Evolutionary conservation across 2,329 filamentous ascomycete species (phyloP), one percentile per base, ranked within the genome.

Genomic region (Myriosclerotinia curreyana): DNA sequence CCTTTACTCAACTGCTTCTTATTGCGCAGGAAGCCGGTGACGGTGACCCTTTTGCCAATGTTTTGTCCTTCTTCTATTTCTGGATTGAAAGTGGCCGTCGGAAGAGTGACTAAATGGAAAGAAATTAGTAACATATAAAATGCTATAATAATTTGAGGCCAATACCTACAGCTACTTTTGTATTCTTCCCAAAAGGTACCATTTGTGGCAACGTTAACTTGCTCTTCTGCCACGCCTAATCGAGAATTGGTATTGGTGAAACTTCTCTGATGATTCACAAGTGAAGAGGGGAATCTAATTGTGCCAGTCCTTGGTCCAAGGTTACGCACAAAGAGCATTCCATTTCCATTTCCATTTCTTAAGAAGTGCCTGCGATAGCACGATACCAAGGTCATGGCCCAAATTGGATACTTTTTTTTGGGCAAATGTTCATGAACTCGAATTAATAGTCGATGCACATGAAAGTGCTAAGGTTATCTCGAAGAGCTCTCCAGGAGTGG

Each of bases 11-110:
- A 79, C 70, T 90, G 85, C 66, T 85, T 83, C 38, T 86, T 82
- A 66, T 85, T 85, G 34, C 86, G 85, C 0, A 96, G 76, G 70
- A 93, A 95, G 25, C 93, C 93, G 74, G 87, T 82, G 0, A 90
- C 75, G 0, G 80, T 79, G 40, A 89, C 80, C 25, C 77, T 72
- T 9, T 79, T 53, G 46, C 77, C 76, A 7, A 73, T 53, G 11
- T 60, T 58, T 42, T 51, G 60, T 44, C 60, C 54, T 17, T 44
- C 20, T n/a, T 9, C 9, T 12, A 28, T 53, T 31, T 69, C 60
- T 51, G 56, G 63, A 46, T 62, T 40, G 53, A 72, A 64, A 17
- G 36, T 65, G 14, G 65, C 38, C 49, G 12, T 12, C 20, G 67
- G 61, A 22, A 66, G 36, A 62, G 66, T 22, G 49, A 67, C 67